Conservation (phyloP, 2,329 filamentous ascomycete species). For the Knoxdaviesia proteae region DNA sequence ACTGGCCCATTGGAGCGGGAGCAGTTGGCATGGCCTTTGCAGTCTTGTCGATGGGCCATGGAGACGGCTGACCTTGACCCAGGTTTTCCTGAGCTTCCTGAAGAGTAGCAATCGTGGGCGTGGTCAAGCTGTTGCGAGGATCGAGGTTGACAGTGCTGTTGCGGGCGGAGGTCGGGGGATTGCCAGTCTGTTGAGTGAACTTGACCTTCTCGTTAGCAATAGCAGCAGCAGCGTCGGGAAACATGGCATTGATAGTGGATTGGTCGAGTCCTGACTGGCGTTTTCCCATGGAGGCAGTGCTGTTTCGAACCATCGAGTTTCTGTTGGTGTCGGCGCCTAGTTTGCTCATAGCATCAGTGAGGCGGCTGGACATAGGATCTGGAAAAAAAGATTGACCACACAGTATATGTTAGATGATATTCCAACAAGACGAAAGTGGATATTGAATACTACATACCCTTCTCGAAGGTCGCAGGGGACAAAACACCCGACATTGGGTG, state of each 20-base stretch:
- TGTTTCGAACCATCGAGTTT: constrained; percentile 66
- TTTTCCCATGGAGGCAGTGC: constrained; percentile 53
- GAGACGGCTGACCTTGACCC: constrained; percentile 50
- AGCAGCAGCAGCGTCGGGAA: constrained; percentile 92
- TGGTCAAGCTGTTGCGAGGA: neutral
- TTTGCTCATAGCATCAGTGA: constrained; percentile 94
- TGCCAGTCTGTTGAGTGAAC: constrained; percentile 86
- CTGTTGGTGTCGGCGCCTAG: constrained; percentile 71
- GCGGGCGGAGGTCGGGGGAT: constrained; percentile 72
- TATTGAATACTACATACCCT: constrained; percentile 36
- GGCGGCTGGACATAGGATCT: constrained; percentile 94
- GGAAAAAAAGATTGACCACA: constrained; percentile 3
- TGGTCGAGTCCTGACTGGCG: constrained; percentile 87
- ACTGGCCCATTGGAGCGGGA: constrained; percentile 81
- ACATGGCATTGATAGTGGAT: constrained; percentile 94
- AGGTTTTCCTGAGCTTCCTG: constrained; percentile 39
- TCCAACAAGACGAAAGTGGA: no score
- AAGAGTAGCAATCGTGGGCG: constrained; percentile 9
- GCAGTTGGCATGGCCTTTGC: constrained; percentile 37
- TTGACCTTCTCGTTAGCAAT: constrained; percentile 97
- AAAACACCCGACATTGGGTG: constrained; percentile 92
- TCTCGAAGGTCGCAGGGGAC: constrained; percentile 90
- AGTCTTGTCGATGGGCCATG: constrained; percentile 43
- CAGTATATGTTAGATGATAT: no score
- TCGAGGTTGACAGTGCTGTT: constrained; percentile 44